Conservation (phyloP, 306 rosid genomes). For the Fragaria ananassa region DNA sequence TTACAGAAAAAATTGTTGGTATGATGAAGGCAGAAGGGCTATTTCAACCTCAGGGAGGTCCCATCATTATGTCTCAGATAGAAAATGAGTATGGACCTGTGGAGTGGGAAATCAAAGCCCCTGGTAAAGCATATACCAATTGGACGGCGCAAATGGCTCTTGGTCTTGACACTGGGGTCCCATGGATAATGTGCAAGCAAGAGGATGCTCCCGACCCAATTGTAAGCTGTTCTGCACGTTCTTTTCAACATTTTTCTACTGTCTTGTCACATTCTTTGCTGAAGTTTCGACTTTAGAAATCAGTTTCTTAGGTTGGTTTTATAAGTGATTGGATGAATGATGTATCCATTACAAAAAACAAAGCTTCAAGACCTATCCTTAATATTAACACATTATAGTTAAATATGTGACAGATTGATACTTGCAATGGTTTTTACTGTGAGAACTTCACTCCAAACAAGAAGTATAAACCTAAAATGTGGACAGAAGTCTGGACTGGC, state of each 20-base stretch:
- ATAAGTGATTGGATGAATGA: no score
- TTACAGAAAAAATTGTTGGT: slow-evolving; percentile 69
- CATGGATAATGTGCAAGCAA: slow-evolving; percentile 99
- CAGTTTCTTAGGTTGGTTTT: background rate
- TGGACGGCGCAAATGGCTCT: slow-evolving; percentile 97
- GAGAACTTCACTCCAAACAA: slow-evolving; percentile 75
- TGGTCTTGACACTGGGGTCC: slow-evolving; percentile 76
- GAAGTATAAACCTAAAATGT: slow-evolving; percentile 76
- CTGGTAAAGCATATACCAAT: slow-evolving; percentile 76
- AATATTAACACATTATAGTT: background rate
- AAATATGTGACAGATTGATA: slow-evolving; percentile 55
- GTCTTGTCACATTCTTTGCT: background rate
- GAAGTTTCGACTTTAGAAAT: background rate
- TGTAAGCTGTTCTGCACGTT: slow-evolving; percentile 37
- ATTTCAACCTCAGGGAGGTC: slow-evolving; percentile 89
- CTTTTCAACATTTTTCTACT: background rate
- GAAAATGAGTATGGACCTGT: slow-evolving; percentile 92
- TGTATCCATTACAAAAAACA: no score
- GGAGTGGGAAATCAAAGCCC: slow-evolving; percentile 77
- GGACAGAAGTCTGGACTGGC: slow-evolving; percentile 96
- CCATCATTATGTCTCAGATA: slow-evolving; percentile 87
- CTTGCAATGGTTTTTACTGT: slow-evolving; percentile 91
- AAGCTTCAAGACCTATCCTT: background rate
- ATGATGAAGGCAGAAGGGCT: slow-evolving; percentile 80
- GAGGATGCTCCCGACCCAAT: slow-evolving; percentile 92